These are phyloP conservation scores for Cyberlindnera petersonii DNA, from an alignment of 805 yeast genomes.

Conservation along the genomic window DNA sequence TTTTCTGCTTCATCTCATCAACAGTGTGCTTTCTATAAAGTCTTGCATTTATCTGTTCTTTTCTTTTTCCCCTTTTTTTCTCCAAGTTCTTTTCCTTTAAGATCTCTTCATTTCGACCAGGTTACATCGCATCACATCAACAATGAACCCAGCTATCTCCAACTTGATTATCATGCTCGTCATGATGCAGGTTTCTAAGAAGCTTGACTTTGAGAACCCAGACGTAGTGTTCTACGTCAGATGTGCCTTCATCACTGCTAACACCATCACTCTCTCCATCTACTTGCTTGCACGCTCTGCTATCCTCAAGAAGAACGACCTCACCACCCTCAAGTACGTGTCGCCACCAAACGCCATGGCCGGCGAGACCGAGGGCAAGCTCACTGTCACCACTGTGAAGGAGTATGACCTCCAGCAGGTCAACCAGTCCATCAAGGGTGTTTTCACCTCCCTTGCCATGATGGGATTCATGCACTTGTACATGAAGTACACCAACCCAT, in stretches of 20 bases:
- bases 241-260: conserved; percentile 63
- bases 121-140: no score
- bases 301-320: conserved; percentile 75
- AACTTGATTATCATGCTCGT: conserved; percentile 87
- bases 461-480: conserved; percentile 97
- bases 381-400: conserved; percentile 87
- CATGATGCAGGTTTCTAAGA: conserved; percentile 93
- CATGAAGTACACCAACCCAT: conserved; percentile 96
- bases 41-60: no score
- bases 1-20: no score
- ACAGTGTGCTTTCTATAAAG: no score
- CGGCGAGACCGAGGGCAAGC: conserved; percentile 67
- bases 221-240: conserved; percentile 69
- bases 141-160: conserved; percentile 83
- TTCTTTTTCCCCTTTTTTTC: no score
- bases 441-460: conserved; percentile 89
- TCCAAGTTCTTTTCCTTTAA: no score
- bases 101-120: no score
- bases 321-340: conserved; percentile 87
- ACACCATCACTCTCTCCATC: conserved; percentile 56
- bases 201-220: conserved; percentile 85
- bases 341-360: conserved; percentile 78
- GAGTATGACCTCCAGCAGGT: conserved; percentile 92
- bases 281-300: conserved; percentile 60
- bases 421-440: conserved; percentile 71